These are phyloP conservation scores for Aspergillus sp. DNA, from an alignment of 2,329 filamentous ascomycete genomes.

Conservation along the genomic window DNA sequence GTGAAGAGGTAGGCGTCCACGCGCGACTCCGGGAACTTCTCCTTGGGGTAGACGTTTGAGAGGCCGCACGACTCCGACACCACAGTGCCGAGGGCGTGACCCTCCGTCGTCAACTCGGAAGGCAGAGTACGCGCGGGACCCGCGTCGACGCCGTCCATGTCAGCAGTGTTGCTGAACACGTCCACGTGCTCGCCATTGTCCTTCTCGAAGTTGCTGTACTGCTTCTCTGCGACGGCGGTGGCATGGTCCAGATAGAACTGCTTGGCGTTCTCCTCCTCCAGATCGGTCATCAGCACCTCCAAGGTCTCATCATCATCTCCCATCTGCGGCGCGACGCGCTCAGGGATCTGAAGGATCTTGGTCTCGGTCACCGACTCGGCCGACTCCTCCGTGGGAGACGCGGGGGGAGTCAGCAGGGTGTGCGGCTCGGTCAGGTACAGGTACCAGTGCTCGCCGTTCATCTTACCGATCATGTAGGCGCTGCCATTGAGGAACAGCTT, in stretches of 20 bases:
- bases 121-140: conserved; percentile 54
- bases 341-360: conserved; percentile 57
- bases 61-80: conserved; percentile 89
- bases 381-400: conserved; percentile 63
- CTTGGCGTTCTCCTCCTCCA: conserved; percentile 64
- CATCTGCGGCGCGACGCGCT: conserved; percentile 19
- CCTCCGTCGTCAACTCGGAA: conserved; percentile 83
- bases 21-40: conserved; percentile 85
- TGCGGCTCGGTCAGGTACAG: conserved; percentile 91
- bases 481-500: conserved; percentile 88
- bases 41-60: conserved; percentile 80
- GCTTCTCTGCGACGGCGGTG: conserved; percentile 84
- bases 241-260: conserved; percentile 75
- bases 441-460: conserved; percentile 99
- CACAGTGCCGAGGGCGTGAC: conserved; percentile 87
- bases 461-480: conserved; percentile 99
- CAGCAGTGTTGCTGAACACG: conserved; percentile 75
- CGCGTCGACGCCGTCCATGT: conserved; percentile 58
- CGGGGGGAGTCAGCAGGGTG: conserved; percentile 74
- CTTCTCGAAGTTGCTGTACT: conserved; percentile 70
- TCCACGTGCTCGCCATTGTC: conserved; percentile 60
- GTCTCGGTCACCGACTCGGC: conserved; percentile 54
- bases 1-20: conserved; percentile 97
- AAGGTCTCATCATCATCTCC: conserved; percentile 51
- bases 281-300: conserved; percentile 67